phyloP scores from a whole-genome alignment of 2,329 filamentous ascomycete genomes.

The Penicillium sp. region DNA sequence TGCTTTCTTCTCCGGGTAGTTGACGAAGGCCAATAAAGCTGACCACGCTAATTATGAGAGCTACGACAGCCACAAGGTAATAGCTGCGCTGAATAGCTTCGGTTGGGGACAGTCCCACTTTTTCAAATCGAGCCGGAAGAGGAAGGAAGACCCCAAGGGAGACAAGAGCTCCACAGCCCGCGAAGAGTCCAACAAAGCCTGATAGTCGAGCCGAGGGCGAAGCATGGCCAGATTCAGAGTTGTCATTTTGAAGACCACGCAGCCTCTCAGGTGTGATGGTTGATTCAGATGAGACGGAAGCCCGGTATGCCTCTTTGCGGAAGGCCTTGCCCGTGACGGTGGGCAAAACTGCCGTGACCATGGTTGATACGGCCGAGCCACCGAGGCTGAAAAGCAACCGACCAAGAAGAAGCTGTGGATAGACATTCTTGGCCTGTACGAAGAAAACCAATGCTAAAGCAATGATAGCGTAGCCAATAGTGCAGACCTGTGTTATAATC shows the following conservation, averaged over 20 bases:
- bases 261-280: constrained; percentile 59
- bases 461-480: constrained; percentile 79
- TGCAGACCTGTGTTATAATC: constrained; percentile 48
- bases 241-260: constrained; percentile 9
- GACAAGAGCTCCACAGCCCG: constrained; percentile 85
- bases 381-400: constrained; percentile 87
- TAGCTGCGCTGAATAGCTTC: constrained; percentile 80
- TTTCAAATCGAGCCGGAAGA: constrained; percentile 76
- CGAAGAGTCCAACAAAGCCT: constrained; percentile 88
- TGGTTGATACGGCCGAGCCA: constrained; percentile 90
- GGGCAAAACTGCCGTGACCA: constrained; percentile 95
- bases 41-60: constrained; percentile 70
- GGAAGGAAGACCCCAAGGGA: constrained; percentile 82
- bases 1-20: constrained; percentile 72
- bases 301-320: constrained; percentile 46
- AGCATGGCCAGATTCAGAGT: constrained; percentile 9
- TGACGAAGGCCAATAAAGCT: constrained; percentile 76
- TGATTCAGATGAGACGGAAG: constrained; percentile 60
- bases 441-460: constrained; percentile 75
- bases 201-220: constrained; percentile 67
- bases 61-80: constrained; percentile 76
- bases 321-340: constrained; percentile 55
- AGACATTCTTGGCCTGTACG: constrained; percentile 83
- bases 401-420: constrained; percentile 82
- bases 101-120: constrained; percentile 69